Percentiles rank a stretch among this genome's conserved stretches.
phyloP scores from a whole-genome alignment of 768 basidiomycete genomes.

The Phylloporus arenicola region DNA sequence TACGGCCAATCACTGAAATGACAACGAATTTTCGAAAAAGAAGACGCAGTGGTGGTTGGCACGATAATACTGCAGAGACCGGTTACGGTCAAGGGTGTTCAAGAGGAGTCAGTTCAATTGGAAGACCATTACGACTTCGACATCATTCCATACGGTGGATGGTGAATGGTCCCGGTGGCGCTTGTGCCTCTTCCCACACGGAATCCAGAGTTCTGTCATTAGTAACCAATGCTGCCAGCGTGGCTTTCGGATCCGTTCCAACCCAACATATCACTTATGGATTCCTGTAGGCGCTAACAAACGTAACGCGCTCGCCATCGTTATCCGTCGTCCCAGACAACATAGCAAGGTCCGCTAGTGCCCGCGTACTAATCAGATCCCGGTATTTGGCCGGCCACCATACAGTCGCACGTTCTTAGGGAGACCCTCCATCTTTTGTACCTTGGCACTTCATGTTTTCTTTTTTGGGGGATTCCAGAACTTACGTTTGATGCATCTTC shows the following conservation, averaged over 20 bases:
- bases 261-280: background rate
- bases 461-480: background rate
- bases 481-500: background rate
- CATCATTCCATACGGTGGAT: background rate
- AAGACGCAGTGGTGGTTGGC: background rate
- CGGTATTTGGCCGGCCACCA: background rate
- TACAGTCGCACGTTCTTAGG: background rate
- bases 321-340: background rate
- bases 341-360: background rate
- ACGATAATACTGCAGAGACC: background rate
- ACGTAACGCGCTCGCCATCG: background rate
- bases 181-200: background rate
- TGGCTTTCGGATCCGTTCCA: background rate
- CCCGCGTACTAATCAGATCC: background rate
- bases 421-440: background rate
- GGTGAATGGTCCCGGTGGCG: background rate
- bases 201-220: background rate
- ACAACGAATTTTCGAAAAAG: too few species aligned
- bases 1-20: too few species aligned
- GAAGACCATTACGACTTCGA: background rate
- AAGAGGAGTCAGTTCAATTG: background rate
- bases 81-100: background rate
- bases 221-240: background rate
- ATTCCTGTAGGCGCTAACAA: background rate
- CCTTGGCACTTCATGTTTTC: background rate